Conservation (phyloP, 805 yeast species). For the Starmerella bombicola region DNA sequence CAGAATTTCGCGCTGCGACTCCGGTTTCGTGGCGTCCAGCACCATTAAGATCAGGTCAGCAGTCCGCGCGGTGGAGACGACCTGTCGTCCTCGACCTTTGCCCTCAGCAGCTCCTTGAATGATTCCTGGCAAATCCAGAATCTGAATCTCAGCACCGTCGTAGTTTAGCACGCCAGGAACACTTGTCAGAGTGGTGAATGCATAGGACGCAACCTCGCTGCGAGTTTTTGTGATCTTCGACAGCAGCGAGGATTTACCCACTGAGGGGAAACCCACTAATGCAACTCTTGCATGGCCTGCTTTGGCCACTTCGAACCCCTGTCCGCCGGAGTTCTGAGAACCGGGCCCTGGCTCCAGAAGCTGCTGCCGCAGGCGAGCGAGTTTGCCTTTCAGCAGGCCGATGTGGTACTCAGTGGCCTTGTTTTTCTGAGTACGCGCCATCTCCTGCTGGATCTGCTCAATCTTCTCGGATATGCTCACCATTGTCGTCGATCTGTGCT, state of each 20-base stretch:
- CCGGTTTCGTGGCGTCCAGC: conserved; percentile 87
- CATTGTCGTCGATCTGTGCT: conserved; percentile 10
- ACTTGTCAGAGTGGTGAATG: conserved; percentile 90
- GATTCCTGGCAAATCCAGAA: conserved; percentile 95
- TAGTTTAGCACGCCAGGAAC: conserved; percentile 93
- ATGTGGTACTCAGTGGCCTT: conserved; percentile 96
- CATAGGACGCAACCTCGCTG: conserved; percentile 88
- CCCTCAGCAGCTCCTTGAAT: conserved; percentile 95
- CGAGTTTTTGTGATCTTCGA: conserved; percentile 85
- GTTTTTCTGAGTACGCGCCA: conserved; percentile 90
- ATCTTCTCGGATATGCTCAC: conserved; percentile 49
- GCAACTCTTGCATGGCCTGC: conserved; percentile 95
- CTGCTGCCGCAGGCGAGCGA: conserved; percentile 86
- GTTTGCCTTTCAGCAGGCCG: conserved; percentile 85
- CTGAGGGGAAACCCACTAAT: conserved; percentile 93
- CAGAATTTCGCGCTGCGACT: conserved; percentile 72
- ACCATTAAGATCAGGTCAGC: conserved; percentile 89
- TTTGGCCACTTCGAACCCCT: conserved; percentile 87
- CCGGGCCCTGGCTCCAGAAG: conserved; percentile 81
- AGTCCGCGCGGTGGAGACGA: conserved; percentile 89
- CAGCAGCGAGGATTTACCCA: conserved; percentile 85
- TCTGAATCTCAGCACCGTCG: conserved; percentile 93
- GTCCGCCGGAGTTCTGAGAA: conserved; percentile 54
- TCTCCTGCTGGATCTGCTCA: conserved; percentile 80
- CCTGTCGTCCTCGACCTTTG: conserved; percentile 95